Evolutionary conservation across 768 basidiomycete genomes (phyloP).

Genomic region (Boletus huronensis): DNA sequence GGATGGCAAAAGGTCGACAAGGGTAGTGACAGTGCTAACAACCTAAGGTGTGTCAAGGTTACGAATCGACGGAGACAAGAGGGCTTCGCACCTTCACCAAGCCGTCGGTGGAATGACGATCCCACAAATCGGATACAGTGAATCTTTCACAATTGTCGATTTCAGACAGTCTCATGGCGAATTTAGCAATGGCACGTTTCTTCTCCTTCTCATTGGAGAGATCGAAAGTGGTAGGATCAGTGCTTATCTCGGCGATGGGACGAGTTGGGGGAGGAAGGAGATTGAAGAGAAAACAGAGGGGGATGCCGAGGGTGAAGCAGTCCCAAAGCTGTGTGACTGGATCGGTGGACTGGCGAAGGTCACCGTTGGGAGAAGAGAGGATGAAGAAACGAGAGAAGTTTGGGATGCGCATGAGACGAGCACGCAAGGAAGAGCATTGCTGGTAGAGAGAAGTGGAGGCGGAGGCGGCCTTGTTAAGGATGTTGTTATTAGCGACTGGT

Average conservation of each 20-base stretch:
- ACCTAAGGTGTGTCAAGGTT: conserved; percentile 48
- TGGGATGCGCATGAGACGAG: conserved; percentile 73
- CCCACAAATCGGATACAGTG: conserved; percentile 88
- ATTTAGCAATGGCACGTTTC: conserved; percentile 88
- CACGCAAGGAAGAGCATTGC: conserved; percentile 78
- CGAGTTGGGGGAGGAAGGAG: conserved; percentile 56
- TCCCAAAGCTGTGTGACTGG: conserved; percentile 95
- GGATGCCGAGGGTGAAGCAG: conserved; percentile 87
- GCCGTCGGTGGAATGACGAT: conserved; percentile 87
- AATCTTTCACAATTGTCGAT: conserved; percentile 75
- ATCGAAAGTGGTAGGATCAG: conserved; percentile 62
- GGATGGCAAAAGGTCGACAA: conserved; percentile 72
- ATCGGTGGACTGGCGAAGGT: conserved; percentile 75
- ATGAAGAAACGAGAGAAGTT: conserved; percentile 70
- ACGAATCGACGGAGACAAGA: neutral
- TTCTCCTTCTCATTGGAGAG: conserved; percentile 74
- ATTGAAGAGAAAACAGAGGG: conserved; percentile 96
- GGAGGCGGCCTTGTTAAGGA: conserved; percentile 89
- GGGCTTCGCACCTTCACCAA: conserved; percentile 77
- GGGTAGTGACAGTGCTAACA: conserved; percentile 80
- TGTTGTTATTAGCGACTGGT: conserved; percentile 74
- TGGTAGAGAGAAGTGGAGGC: conserved; percentile 88
- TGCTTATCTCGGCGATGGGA: conserved; percentile 54
- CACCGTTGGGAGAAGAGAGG: conserved; percentile 52
- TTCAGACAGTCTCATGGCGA: conserved; percentile 82